These are phyloP conservation scores for Acmispon strigosus DNA, from an alignment of 306 rosid genomes.

Conservation along the genomic window DNA sequence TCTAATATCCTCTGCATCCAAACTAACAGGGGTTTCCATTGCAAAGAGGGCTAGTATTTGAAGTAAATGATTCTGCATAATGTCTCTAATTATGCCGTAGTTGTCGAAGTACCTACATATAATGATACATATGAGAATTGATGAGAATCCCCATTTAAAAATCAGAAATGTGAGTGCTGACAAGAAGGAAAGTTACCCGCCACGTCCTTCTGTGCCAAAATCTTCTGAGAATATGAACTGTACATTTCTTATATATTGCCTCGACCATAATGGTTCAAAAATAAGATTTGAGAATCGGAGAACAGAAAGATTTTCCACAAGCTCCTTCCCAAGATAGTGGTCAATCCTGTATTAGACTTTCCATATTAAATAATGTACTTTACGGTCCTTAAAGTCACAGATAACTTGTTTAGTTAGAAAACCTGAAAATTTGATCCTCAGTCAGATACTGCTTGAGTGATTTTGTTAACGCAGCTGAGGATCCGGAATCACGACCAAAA, in stretches of 20 bases:
- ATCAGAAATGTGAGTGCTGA: background rate
- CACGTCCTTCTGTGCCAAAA: constrained; percentile 98
- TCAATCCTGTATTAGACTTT: constrained; percentile 56
- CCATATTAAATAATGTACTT: background rate
- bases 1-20: constrained; percentile 92
- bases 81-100: constrained; percentile 89
- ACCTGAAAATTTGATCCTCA: constrained; percentile 95
- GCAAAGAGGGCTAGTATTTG: constrained; percentile 94
- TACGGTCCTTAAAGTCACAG: constrained; percentile 2
- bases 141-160: constrained; percentile 4
- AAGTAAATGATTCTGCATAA: constrained; percentile 94
- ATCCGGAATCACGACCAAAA: constrained; percentile 88
- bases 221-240: constrained; percentile 88
- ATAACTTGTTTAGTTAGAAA: background rate
- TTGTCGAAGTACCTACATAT: constrained; percentile 67
- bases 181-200: constrained; percentile 59
- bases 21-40: constrained; percentile 94
- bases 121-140: constrained; percentile 4
- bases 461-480: constrained; percentile 86
- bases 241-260: constrained; percentile 89
- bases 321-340: constrained; percentile 93
- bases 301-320: constrained; percentile 89
- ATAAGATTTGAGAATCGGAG: constrained; percentile 92
- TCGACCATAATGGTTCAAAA: constrained; percentile 90
- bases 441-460: constrained; percentile 69